Base-by-base conservation (phyloP, 306 rosid species). In the Corylus heterophylla region DNA sequence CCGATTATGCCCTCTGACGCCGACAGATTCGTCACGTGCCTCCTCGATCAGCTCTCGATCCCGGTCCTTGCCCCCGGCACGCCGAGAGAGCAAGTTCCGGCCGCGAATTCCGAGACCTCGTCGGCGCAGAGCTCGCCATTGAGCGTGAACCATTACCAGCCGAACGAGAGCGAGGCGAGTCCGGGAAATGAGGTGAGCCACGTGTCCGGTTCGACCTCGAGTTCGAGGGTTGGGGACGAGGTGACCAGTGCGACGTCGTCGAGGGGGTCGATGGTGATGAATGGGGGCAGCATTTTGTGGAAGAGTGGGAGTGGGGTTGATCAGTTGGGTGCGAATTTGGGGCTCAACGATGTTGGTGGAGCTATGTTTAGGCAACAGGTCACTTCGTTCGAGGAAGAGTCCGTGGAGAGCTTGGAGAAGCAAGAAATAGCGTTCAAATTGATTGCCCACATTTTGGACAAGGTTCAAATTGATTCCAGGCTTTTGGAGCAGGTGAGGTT, bases 81-180 rank as follows among this genome's bases (percentile, higher is more conserved):
- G 66, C 87, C 91, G 13, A 82, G 88, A 74, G 92, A 75, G 11
- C 89, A 44, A 10, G 69, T 39, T 81, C 83, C 68, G 62, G 85
- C 73, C 62, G 81, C 52, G 27, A 85, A 81, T 78, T 88, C 92
- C 0, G 97, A 85, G 83, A 77, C 83, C 56, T 85, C 93, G 11
- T 91, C 97, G 4, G 45, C 90, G 37, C 98, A 89, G 89, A 88
- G 97, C 87, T 94, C 97, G 37, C 98, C 98, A 0, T n/a, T 87
- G 79, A 89, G 86, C 75, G 87, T 64, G 39, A 86, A 81, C 80
- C 87, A 87, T 61, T 64, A 79, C 74, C 94, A 64, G 3, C 59
- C 56, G 0, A 84, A 83, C 83, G 85, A 73, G 72, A 76, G 81
- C 56, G 52, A 49, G 12, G 87, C 88, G 39, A 94, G 93, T 80